These are phyloP conservation scores for Septoria linicola DNA, from an alignment of 2,329 filamentous ascomycete species.

Conservation along the genomic window DNA sequence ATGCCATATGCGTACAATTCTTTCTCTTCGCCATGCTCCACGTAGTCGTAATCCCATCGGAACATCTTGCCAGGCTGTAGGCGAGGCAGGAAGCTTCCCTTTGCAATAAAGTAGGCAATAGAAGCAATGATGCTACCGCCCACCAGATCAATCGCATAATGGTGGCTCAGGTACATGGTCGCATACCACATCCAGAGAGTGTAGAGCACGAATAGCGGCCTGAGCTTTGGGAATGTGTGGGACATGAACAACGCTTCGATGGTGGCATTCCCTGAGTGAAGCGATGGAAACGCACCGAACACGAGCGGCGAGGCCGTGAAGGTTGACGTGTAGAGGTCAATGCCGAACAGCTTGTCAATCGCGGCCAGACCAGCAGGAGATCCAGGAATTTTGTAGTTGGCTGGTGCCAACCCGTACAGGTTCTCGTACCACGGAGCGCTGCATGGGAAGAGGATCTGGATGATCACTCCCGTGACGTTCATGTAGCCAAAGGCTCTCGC, in stretches of 20 bases:
- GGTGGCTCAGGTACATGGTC: slow-evolving; percentile 96
- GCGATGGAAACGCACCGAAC: slow-evolving; percentile 90
- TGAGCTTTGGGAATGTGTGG: slow-evolving; percentile 81
- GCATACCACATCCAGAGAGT: slow-evolving; percentile 96
- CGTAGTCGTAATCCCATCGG: slow-evolving; percentile 93
- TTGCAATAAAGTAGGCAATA: slow-evolving; percentile 77
- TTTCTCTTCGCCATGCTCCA: slow-evolving; percentile 72
- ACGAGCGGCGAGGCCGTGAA: slow-evolving; percentile 89
- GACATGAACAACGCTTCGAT: slow-evolving; percentile 91
- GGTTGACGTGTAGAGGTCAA: slow-evolving; percentile 88
- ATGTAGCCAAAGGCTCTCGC: slow-evolving; percentile 88
- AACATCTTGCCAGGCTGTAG: slow-evolving; percentile 80
- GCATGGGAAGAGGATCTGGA: slow-evolving; percentile 88
- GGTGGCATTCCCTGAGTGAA: slow-evolving; percentile 87
- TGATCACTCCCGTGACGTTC: slow-evolving; percentile 81
- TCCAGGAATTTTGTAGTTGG: slow-evolving; percentile 86
- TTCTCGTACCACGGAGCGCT: slow-evolving; percentile 98
- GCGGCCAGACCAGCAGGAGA: slow-evolving; percentile 86
- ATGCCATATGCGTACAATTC: slow-evolving; percentile 54
- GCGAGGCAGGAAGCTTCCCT: slow-evolving; percentile 76
- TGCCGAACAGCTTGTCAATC: slow-evolving; percentile 83
- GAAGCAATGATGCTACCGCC: slow-evolving; percentile 66
- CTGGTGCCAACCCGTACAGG: slow-evolving; percentile 82
- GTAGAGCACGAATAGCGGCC: slow-evolving; percentile 77
- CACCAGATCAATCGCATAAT: slow-evolving; percentile 92